phyloP scores from a whole-genome alignment of 208 protist genomes.

The Sergeia podlipaevii region DNA sequence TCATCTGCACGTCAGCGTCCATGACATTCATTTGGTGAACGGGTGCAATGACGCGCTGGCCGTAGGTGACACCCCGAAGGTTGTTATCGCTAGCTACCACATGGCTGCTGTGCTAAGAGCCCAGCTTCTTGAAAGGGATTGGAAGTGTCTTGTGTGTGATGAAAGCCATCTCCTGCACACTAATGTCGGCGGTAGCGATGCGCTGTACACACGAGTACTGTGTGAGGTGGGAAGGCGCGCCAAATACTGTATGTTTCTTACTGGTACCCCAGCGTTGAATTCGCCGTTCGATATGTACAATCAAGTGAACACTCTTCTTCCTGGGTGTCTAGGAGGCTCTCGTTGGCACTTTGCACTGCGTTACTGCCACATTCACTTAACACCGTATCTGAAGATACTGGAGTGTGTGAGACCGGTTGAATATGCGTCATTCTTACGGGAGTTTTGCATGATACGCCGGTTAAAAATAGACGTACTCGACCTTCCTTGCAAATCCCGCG shows the following conservation, averaged over 20 bases:
- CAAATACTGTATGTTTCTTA: constrained; percentile 63
- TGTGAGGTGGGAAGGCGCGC: constrained; percentile 28
- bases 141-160: constrained; percentile 63
- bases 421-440: constrained; percentile 34
- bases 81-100: constrained; percentile 82
- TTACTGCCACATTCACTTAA: constrained; percentile 49
- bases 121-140: constrained; percentile 29
- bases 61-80: constrained; percentile 27
- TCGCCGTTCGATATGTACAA: constrained; percentile 80
- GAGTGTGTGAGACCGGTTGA: constrained; percentile 43
- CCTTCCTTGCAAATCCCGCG: constrained; percentile 59
- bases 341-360: constrained; percentile 70
- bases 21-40: constrained; percentile 69
- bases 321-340: constrained; percentile 45
- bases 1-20: constrained; percentile 45
- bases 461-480: constrained; percentile 73
- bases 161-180: constrained; percentile 84
- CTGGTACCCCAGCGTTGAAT: constrained; percentile 56
- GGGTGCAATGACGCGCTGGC: constrained; percentile 54
- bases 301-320: constrained; percentile 55
- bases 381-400: constrained; percentile 47
- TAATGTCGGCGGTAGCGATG: constrained; percentile 48
- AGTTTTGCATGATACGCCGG: constrained; percentile 58
- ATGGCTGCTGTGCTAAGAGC: constrained; percentile 56
- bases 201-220: constrained; percentile 56